Base-by-base conservation (phyloP, 2,329 filamentous ascomycete genomes). In the Fusarium sp. region DNA sequence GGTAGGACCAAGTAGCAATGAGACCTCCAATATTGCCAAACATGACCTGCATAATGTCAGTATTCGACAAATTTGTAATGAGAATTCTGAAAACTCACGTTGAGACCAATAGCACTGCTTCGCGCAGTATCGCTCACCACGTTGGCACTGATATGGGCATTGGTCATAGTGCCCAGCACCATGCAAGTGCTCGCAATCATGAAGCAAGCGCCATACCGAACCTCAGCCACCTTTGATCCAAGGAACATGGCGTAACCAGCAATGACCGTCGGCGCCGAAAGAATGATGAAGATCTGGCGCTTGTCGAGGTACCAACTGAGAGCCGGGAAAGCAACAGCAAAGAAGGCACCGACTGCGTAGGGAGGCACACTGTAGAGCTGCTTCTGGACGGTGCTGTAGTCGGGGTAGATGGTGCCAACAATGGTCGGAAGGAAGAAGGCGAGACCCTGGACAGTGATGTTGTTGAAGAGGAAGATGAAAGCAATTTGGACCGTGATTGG, bases 371-470 rank as follows among this genome's bases (percentile, higher is more conserved):
- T 92, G 75, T 88, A 87, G 2, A 92, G 87, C 79, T 93, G 91
- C 78, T 92, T 89, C 3, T 84, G 86, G 32, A 92, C 83, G n/a
- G 90, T 87, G n/a, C 82, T 85, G 59, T 83, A 81, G 8, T 86
- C 78, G 1, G 91, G 91, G 71, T 92, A 93, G 77, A 93, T 92
- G 2, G 88, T 91, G 35, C 82, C 82, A 64, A 93, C 90, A 64
- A 93, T 93, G 0, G 90, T 92, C 0, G 91, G 91, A 0, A 87
- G 84, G 81, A 93, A 93, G 84, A 93, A 92, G 20, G 88, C 90
- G 2, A 93, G 84, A 7, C 91, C 91, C 77, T 92, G 90, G 6
- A 92, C 91, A 0, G 91, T 92, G 76, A 93, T 88, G 81, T 92
- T 92, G 84, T 91, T 84, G 67, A 92, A 85, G 8, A 92, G 83